These are phyloP conservation scores for Sarocladium strictum DNA, from an alignment of 2,329 filamentous ascomycete genomes.

Conservation along the genomic window DNA sequence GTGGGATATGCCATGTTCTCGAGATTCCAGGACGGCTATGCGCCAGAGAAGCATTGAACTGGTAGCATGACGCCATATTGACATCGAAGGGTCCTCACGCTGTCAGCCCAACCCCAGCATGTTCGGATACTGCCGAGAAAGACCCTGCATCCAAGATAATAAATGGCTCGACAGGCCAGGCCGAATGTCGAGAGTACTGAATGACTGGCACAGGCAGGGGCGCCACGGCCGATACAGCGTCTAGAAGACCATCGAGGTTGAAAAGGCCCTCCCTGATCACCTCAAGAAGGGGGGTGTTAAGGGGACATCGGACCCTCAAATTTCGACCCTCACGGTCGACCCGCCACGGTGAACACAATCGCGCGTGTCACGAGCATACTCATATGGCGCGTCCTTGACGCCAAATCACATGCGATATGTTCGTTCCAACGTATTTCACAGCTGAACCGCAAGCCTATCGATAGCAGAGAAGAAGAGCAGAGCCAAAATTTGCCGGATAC, in stretches of 20 bases:
- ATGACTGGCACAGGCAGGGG: too few relatives aligned
- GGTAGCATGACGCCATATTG: neutral
- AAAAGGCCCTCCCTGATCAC: too few relatives aligned
- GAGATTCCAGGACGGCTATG: too few relatives aligned
- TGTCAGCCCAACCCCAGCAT: neutral
- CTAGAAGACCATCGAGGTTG: too few relatives aligned
- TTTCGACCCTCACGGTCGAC: too few relatives aligned
- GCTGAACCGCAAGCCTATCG: neutral
- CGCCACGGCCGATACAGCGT: too few relatives aligned
- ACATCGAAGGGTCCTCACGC: neutral
- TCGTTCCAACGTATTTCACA: neutral
- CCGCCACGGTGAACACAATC: neutral
- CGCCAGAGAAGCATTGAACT: too few relatives aligned
- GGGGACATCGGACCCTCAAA: too few relatives aligned
- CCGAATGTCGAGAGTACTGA: too few relatives aligned
- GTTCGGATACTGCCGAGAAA: slow-evolving; percentile 1
- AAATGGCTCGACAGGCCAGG: too few relatives aligned
- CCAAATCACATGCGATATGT: neutral
- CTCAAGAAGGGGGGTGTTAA: too few relatives aligned
- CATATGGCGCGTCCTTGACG: neutral
- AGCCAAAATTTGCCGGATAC: neutral
- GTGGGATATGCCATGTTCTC: neutral
- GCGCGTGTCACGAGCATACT: neutral
- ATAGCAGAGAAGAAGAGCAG: neutral
- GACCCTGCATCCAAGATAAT: neutral